Conservation (phyloP, 2,329 filamentous ascomycete species). For the Botryotinia convoluta region DNA sequence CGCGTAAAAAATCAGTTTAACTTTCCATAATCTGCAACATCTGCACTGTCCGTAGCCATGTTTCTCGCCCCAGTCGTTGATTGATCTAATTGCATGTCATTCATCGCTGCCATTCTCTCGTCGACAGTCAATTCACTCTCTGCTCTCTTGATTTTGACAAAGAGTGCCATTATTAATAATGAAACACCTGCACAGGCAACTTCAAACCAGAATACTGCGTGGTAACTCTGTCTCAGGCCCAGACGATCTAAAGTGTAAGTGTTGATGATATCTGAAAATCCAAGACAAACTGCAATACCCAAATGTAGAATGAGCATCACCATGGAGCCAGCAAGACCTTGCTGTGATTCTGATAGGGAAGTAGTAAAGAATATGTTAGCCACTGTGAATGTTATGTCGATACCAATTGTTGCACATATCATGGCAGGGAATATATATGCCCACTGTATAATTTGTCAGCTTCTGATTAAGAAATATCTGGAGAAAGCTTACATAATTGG, state of each 20-base stretch:
- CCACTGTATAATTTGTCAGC: slow-evolving; percentile 50
- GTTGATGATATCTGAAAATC: slow-evolving; percentile 65
- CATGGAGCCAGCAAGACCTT: slow-evolving; percentile 69
- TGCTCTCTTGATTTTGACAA: slow-evolving; percentile 53
- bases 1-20: neutral
- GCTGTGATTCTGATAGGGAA: slow-evolving; percentile 60
- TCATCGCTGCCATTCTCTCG: slow-evolving; percentile 44
- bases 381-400: slow-evolving; percentile 74
- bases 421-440: slow-evolving; percentile 70
- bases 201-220: slow-evolving; percentile 65
- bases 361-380: slow-evolving; percentile 78
- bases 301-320: slow-evolving; percentile 70
- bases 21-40: slow-evolving; percentile 6
- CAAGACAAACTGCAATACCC: slow-evolving; percentile 69
- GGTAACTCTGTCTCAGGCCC: slow-evolving; percentile 54
- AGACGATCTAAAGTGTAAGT: slow-evolving; percentile 40
- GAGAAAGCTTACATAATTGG: slow-evolving; percentile 29
- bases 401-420: slow-evolving; percentile 66
- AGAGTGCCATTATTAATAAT: slow-evolving; percentile 49
- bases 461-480: neutral
- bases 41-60: neutral
- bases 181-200: slow-evolving; percentile 53
- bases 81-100: neutral
- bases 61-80: neutral
- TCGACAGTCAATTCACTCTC: slow-evolving; percentile 57